Conservation (phyloP, 306 rosid species). For the Adenanthera pavonina region DNA sequence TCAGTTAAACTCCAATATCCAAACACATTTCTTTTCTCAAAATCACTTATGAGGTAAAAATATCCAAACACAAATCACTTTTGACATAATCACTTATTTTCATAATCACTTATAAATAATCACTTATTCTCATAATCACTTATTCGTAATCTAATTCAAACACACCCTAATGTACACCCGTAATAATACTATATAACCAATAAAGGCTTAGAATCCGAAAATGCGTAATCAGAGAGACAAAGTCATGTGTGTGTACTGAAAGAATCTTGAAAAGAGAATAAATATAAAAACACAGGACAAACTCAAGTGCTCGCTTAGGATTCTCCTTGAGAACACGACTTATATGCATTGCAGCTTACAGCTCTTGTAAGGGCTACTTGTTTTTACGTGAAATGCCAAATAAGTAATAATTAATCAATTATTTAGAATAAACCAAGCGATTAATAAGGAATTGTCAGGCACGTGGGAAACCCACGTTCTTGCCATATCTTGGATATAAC, state of each 20-base stretch:
- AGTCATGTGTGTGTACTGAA: conserved; percentile 44
- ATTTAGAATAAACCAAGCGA: conserved; percentile 28
- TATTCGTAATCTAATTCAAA: too few relatives aligned
- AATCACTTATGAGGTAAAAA: too few relatives aligned
- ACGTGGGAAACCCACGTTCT: conserved; percentile 44
- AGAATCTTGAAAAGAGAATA: conserved; percentile 41
- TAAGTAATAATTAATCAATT: neutral
- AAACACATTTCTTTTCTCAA: too few relatives aligned
- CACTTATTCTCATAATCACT: too few relatives aligned
- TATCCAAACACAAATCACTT: too few relatives aligned
- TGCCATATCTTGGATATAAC: conserved; percentile 36
- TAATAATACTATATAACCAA: neutral
- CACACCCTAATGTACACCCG: too few relatives aligned
- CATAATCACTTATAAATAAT: too few relatives aligned
- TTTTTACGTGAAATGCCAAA: conserved; percentile 10
- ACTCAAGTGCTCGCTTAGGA: conserved; percentile 47
- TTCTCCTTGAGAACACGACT: conserved; percentile 42
- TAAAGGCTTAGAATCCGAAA: conserved; percentile 23
- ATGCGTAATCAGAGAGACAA: conserved; percentile 37
- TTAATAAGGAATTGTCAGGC: conserved; percentile 41
- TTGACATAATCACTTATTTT: too few relatives aligned
- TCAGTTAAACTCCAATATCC: too few relatives aligned
- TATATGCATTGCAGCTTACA: conserved; percentile 22
- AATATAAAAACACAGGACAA: conserved; percentile 41
- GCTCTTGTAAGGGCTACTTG: neutral